phyloP scores from a whole-genome alignment of 2,329 filamentous ascomycete species.

The Malbranchea zuffiana region DNA sequence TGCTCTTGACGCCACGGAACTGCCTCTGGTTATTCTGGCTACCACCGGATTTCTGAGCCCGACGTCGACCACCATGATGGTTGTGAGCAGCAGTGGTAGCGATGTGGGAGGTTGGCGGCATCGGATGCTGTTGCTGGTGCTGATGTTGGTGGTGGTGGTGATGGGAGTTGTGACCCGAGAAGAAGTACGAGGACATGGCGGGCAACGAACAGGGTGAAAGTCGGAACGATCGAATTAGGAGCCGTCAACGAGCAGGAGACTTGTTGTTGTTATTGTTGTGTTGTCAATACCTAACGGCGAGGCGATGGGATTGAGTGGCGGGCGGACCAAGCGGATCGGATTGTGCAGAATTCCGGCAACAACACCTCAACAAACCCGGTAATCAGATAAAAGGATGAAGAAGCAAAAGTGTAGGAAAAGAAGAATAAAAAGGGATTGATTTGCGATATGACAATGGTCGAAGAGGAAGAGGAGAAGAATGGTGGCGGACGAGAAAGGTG shows the following conservation, averaged over 20 bases:
- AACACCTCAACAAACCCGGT: slow-evolving; percentile 16
- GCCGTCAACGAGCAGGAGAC: not conserved
- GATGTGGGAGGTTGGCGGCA: slow-evolving; percentile 43
- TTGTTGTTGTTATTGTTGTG: slow-evolving; percentile 10
- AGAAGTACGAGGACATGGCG: slow-evolving; percentile 39
- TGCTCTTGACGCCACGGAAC: slow-evolving; percentile 71
- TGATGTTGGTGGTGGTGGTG: slow-evolving; percentile 33
- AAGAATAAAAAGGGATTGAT: slow-evolving; percentile 17
- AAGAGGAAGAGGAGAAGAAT: slow-evolving; percentile 17
- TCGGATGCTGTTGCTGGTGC: slow-evolving; percentile 35
- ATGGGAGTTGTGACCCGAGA: slow-evolving; percentile 33
- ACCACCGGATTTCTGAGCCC: slow-evolving; percentile 69
- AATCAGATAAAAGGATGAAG: slow-evolving; percentile 16
- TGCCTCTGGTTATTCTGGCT: slow-evolving; percentile 78
- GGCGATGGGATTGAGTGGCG: slow-evolving; percentile 13
- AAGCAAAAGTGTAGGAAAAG: slow-evolving; percentile 8
- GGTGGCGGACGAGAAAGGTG: slow-evolving; percentile 21
- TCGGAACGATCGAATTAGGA: not conserved
- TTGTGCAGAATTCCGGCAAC: slow-evolving; percentile 15
- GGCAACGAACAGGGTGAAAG: slow-evolving; percentile 11
- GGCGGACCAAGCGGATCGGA: slow-evolving; percentile 13
- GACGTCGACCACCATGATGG: slow-evolving; percentile 74
- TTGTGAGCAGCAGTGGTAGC: slow-evolving; percentile 49
- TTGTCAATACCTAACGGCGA: slow-evolving; percentile 15
- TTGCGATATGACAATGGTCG: no score